Evolutionary conservation across 1,284 basidiomycete genomes (phyloP), one percentile per base, ranked within the genome.

Genomic region (Athelia sp.): DNA sequence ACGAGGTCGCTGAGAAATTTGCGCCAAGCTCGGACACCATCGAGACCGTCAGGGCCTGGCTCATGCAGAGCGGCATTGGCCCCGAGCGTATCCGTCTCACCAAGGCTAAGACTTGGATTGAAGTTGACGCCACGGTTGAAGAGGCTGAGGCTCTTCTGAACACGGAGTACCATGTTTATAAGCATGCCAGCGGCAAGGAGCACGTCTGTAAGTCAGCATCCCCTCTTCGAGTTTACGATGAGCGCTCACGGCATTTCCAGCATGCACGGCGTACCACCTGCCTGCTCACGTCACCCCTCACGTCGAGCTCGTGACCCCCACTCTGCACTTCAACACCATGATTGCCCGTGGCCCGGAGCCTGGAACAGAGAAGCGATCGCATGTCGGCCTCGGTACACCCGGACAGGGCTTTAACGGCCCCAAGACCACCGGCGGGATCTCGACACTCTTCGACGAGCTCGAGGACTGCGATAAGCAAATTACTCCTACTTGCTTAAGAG

Each of bases 221-320:
- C n/a, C 35, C 32, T 10, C 21, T 45, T 14, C 42, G 11, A 21
- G 11, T 10, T 43, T 43, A 14, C 10, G 11, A 14, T 19, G 13
- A 13, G 13, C 14, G 21, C 11, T n/a, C 40, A 13, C 13, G 11
- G 13, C 10, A 24, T 32, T 31, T n/a, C 11, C 47, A 59, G 71
- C 67, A 18, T 72, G 69, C 47, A 60, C 68, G 44, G 63, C 64
- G 8, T 76, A 75, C 53, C 68, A 65, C 15, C 58, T 76, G 23
- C 74, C 73, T 1, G 58, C 57, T 29, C 58, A 66, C 49, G 54
- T 76, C 32, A 58, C 60, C 18, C 56, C 63, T 15, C 70, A 74
- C 50, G 62, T 76, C 40, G 74, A 76, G 50, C 57, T 75, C 40
- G 65, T 76, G 51, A 69, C 68, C 47, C 74, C 74, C 3, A 75